Base-by-base conservation (phyloP, 371 early-diverging fungal genomes). In the Mucor plumbeus region DNA sequence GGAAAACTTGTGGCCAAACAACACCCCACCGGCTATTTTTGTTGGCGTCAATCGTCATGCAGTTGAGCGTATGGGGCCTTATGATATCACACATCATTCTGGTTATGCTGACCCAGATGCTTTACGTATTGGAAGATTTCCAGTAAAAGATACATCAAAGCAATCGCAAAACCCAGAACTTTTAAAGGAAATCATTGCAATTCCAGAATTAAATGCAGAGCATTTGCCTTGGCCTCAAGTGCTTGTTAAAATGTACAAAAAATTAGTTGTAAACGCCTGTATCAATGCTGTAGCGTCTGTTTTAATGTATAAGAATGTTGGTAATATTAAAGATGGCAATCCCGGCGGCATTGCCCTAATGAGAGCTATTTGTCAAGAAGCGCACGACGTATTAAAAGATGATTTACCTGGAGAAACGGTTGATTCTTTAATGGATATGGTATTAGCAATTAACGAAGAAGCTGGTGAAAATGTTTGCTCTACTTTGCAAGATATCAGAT, bases 41-140 rank as follows among this genome's bases (percentile, higher is more conserved):
- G 71, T 86, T 7, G 87, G 85, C 34, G 81, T 88, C 1, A 87
- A 88, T 59, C 83, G 86, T 2, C 88, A 88, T 64, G 83, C 83
- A 44, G 79, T 83, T 0, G 68, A 72, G 48, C 54, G 79, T 7
- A 41, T 58, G 3, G 78, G 70, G 4, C 79, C 81, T 1, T 90
- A 82, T 67, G 67, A 69, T 3, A 77, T 85, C 8, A 67, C 67
- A 15, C 86, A 88, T 63, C 70, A 76, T 68, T 83, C 84, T 11
- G 85, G 85, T 1, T 76, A 79, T 70, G 72, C 77, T 21, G 69
- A 74, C 39, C 76, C 77, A 31, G 61, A 68, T 31, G 75, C 77
- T 7, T 63, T 83, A 40, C 70, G 75, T 4, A 59, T 80, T 8
- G 77, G 76, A 21, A 58, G 72, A 17, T 61, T 69, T 21, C 74